A percentile compares a stretch with the other conserved stretches of the same genome.
phyloP scores from a whole-genome alignment of 192 early-diverging fungal species.

The Paraglomus brasilianum region DNA sequence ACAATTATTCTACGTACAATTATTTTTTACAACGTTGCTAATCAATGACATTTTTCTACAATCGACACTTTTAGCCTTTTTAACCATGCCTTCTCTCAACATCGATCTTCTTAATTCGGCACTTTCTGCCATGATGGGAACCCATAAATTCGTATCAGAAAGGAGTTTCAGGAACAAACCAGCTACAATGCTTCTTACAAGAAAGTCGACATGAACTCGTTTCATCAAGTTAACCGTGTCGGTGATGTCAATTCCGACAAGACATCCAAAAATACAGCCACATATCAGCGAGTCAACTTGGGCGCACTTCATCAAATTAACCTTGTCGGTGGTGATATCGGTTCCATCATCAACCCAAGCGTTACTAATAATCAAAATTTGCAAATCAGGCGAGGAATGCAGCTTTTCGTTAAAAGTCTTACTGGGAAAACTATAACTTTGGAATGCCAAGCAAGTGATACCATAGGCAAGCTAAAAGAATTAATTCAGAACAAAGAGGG shows the following conservation, averaged over 20 bases:
- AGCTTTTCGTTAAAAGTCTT: slow-evolving; percentile 52
- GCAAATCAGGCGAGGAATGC: neutral
- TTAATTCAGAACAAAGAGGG: slow-evolving; percentile 80
- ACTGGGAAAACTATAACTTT: slow-evolving; percentile 92
- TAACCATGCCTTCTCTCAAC: neutral
- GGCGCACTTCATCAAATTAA: neutral
- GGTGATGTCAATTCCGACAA: too few relatives aligned
- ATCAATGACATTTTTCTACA: too few relatives aligned
- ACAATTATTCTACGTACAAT: too few relatives aligned
- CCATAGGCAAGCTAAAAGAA: slow-evolving; percentile 67
- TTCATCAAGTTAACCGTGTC: slow-evolving; percentile 12
- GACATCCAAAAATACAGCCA: too few relatives aligned
- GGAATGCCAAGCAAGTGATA: slow-evolving; percentile 65
- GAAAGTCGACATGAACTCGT: neutral
- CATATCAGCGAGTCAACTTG: slow-evolving; percentile 3
- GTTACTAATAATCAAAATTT: neutral
- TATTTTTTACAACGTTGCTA: too few relatives aligned
- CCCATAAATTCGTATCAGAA: slow-evolving; percentile 1
- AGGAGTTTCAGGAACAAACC: neutral
- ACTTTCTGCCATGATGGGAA: neutral
- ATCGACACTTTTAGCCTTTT: too few relatives aligned
- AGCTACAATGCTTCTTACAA: neutral
- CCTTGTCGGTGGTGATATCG: neutral
- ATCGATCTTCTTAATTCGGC: slow-evolving; percentile 19
- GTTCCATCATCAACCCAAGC: neutral